Percentiles rank a stretch among this genome's conserved stretches.
These are phyloP conservation scores for Fusarium austroafricanum DNA, from an alignment of 2,329 filamentous ascomycete species.

Conservation along the genomic window DNA sequence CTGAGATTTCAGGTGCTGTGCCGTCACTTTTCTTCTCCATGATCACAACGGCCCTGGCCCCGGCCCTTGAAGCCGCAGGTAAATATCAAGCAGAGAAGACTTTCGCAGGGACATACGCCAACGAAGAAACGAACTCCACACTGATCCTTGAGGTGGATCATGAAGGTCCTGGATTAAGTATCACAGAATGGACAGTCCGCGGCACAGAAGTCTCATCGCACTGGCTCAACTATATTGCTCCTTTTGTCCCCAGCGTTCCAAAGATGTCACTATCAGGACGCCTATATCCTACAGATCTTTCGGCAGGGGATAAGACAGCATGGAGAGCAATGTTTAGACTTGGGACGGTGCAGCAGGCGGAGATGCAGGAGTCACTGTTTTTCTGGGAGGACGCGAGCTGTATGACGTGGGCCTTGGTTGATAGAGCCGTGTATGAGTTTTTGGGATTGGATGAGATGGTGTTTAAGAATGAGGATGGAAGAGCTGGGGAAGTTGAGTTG, in stretches of 20 bases:
- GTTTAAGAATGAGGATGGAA: neutral
- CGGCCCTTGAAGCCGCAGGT: constrained; percentile 1
- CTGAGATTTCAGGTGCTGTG: neutral
- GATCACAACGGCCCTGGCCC: neutral
- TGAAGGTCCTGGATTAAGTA: neutral
- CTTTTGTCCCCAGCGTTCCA: neutral
- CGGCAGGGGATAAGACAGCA: fast-evolving
- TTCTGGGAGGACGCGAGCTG: constrained; percentile 19
- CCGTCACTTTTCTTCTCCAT: constrained; percentile 5
- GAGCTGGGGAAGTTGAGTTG: neutral
- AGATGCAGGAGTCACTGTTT: neutral
- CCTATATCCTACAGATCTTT: neutral
- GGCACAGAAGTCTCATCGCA: constrained; percentile 5
- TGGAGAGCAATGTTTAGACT: constrained; percentile 11
- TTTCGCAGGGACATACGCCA: neutral
- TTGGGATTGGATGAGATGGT: constrained; percentile 9
- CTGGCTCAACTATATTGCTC: neutral
- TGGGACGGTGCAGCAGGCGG: neutral
- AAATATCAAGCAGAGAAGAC: neutral
- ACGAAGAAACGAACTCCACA: constrained; percentile 1
- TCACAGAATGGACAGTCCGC: constrained; percentile 7
- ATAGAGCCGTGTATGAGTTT: constrained; percentile 1
- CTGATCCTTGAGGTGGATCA: neutral
- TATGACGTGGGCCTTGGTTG: neutral
- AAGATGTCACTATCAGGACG: neutral